Evolutionary conservation across 257 asterid genomes (phyloP), one percentile per base, ranked within the genome.

Genomic region (Solanum bulbocastanum): DNA sequence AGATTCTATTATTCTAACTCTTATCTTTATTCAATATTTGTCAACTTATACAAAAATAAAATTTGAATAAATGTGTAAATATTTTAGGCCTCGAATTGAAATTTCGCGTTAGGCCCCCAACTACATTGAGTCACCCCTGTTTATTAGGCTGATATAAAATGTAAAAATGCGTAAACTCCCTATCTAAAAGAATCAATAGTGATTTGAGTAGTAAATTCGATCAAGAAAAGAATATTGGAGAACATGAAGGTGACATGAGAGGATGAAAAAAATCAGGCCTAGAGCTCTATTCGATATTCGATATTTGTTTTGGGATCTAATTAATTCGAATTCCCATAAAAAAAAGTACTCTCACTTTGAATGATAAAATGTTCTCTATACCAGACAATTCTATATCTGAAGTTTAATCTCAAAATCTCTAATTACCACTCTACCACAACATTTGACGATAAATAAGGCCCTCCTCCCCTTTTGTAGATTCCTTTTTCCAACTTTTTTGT

Each of bases 221-320:
- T 42, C 60, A 39, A 33, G 23, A 15, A 40, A 78, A 13, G 37
- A 33, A 14, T 37, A 23, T 36, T 22, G 87, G 35, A 35, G 14
- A 35, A 83, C 18, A 74, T 86, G 89, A 91, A 88, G 88, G 4
- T 30, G 93, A 90, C 91, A 88, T 35, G 90, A 87, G 90, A 87
- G 93, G 91, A 83, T 86, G 87, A 91, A 20, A 20, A 88, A 86
- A 68, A 27, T 42, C 68, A 23, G 8, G 86, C 40, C 7, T 5
- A 10, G 10, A 18, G 14, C 25, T 0, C 16, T 5, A 10, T 65
- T 65, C 3, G 5, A 2, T 4, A n/a, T 62, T 65, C 16, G 15
- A n/a, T 65, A 65, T 65, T 5, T 0, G 0, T 65, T n/a, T 65
- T 65, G 16, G 32, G 4, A 0, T n/a, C 16, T 23, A 7, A 60